Percentiles rank a stretch among this genome's conserved stretches.
These are phyloP conservation scores for Pouteria glomerata DNA, from an alignment of 148 eudicot genomes.

Conservation along the genomic window DNA sequence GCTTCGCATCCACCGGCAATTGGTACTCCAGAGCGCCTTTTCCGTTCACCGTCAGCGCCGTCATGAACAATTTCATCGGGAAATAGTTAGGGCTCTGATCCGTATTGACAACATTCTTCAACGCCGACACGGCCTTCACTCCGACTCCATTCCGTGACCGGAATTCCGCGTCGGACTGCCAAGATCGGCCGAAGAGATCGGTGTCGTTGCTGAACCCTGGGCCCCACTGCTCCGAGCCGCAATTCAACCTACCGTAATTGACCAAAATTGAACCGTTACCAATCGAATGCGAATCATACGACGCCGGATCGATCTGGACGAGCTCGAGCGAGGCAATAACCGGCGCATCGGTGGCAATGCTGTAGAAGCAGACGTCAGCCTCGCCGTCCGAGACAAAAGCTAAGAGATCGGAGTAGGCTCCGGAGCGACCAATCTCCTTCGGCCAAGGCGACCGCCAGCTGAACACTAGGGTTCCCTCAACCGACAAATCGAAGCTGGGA, in stretches of 20 bases:
- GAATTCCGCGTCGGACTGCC: conserved; percentile 66
- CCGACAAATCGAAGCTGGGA: conserved; percentile 82
- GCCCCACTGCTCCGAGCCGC: conserved; percentile 81
- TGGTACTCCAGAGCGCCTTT: conserved; percentile 56
- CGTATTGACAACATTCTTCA: conserved; percentile 32
- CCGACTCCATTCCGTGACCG: conserved; percentile 34
- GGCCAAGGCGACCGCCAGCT: conserved; percentile 86
- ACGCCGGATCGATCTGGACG: conserved; percentile 53
- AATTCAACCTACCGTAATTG: conserved; percentile 71
- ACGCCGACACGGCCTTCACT: conserved; percentile 42
- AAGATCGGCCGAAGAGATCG: conserved; percentile 69
- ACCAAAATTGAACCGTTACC: conserved; percentile 52
- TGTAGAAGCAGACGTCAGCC: conserved; percentile 71
- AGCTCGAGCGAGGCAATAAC: conserved; percentile 66
- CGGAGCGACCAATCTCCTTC: conserved; percentile 35
- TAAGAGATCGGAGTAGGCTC: conserved; percentile 87
- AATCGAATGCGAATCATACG: conserved; percentile 34
- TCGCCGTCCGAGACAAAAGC: conserved; percentile 42
- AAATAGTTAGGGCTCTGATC: conserved; percentile 66
- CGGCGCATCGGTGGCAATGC: conserved; percentile 91
- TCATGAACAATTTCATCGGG: conserved; percentile 64
- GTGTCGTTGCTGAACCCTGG: conserved; percentile 83
- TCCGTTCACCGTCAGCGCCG: conserved; percentile 34
- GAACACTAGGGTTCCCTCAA: conserved; percentile 76
- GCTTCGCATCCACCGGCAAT: conserved; percentile 76